These are phyloP conservation scores for Mollisia scopiformis DNA, from an alignment of 2,329 filamentous ascomycete genomes.

Conservation along the genomic window DNA sequence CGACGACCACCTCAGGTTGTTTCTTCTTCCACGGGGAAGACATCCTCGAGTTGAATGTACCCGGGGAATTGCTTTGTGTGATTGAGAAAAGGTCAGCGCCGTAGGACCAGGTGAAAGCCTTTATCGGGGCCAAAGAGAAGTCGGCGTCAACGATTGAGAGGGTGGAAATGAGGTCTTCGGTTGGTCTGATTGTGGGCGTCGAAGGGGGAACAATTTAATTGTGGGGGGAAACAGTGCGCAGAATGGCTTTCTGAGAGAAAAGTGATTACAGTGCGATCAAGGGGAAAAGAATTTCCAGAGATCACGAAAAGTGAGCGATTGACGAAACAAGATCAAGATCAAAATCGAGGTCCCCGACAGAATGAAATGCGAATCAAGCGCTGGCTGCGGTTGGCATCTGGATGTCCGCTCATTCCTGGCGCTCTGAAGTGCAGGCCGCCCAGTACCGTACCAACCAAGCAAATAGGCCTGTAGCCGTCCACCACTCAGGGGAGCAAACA, in stretches of 20 bases:
- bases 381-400: not conserved
- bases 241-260: not conserved
- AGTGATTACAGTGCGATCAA: not conserved
- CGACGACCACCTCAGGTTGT: slow-evolving; percentile 65
- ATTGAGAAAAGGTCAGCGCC: slow-evolving; percentile 5
- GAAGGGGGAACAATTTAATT: not conserved
- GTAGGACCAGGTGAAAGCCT: slow-evolving; percentile 5
- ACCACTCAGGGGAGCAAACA: not conserved
- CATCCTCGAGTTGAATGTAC: slow-evolving; percentile 42
- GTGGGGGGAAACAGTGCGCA: not conserved
- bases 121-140: slow-evolving; percentile 15
- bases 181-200: not conserved
- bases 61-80: not conserved
- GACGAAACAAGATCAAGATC: not conserved
- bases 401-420: not conserved
- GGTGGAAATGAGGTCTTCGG: not conserved
- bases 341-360: too few relatives aligned
- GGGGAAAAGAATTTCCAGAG: not conserved
- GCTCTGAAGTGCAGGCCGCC: not conserved
- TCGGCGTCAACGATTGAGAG: slow-evolving; percentile 19
- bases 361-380: not conserved
- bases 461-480: too few relatives aligned
- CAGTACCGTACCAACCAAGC: too few relatives aligned
- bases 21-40: slow-evolving; percentile 62
- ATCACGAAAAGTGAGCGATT: not conserved